Conservation (phyloP, 306 rosid genomes). For the Citrullus colocynthis region DNA sequence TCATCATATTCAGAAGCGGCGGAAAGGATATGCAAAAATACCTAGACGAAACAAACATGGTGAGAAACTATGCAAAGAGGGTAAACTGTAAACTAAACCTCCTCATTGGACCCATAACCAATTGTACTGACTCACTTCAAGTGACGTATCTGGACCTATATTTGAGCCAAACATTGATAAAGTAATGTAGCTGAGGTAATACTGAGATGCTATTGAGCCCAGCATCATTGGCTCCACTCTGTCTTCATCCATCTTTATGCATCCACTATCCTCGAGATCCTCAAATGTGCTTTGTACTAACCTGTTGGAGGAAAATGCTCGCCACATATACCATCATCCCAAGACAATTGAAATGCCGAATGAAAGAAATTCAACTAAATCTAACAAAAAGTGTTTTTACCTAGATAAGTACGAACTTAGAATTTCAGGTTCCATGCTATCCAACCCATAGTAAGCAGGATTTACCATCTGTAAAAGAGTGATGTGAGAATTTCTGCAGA, state of each 20-base stretch:
- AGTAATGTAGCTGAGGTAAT: constrained; percentile 87
- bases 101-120: neutral
- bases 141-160: constrained; percentile 79
- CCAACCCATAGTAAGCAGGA: constrained; percentile 96
- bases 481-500: constrained; percentile 1
- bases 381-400: constrained; percentile 28
- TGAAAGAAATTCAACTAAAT: constrained; percentile 2
- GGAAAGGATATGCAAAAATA: constrained; percentile 73
- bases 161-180: constrained; percentile 93
- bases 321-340: neutral
- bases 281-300: constrained; percentile 74
- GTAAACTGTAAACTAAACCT: neutral
- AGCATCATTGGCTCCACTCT: constrained; percentile 62
- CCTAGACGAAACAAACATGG: constrained; percentile 26
- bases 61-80: constrained; percentile 6
- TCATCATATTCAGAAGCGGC: constrained; percentile 91
- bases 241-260: constrained; percentile 69
- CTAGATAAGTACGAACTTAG: constrained; percentile 74
- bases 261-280: constrained; percentile 98
- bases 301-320: constrained; percentile 33
- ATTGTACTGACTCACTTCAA: constrained; percentile 44
- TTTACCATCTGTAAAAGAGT: constrained; percentile 52
- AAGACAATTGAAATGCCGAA: neutral
- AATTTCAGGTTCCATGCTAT: constrained; percentile 51
- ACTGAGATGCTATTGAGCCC: constrained; percentile 90